These are phyloP conservation scores for Linum lewisii DNA, from an alignment of 345 rosid genomes.

Conservation along the genomic window DNA sequence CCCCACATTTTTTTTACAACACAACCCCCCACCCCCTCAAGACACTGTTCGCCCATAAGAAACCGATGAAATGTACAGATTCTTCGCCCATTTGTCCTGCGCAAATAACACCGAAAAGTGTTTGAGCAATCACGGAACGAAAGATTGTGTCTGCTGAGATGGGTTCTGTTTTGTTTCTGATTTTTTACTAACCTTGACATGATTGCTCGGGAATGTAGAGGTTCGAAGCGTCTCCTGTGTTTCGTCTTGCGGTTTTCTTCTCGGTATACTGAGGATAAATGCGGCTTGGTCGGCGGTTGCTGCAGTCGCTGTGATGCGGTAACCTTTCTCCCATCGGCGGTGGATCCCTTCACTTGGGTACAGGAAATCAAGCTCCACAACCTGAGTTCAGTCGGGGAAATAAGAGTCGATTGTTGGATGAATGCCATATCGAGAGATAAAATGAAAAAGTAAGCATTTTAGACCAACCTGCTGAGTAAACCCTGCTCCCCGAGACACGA, in stretches of 20 bases:
- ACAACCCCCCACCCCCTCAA: constrained; percentile 19
- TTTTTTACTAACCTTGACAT: constrained; percentile 61
- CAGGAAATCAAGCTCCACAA: constrained; percentile 91
- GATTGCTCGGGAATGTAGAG: constrained; percentile 74
- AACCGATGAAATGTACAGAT: constrained; percentile 76
- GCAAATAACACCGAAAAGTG: no score
- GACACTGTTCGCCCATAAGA: constrained; percentile 89
- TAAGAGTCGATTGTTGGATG: not conserved
- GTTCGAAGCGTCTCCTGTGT: constrained; percentile 96
- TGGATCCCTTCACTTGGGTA: constrained; percentile 98
- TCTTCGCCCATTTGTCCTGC: constrained; percentile 95
- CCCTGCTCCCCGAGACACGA: constrained; percentile 93
- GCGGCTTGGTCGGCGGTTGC: constrained; percentile 98
- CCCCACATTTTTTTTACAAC: not conserved
- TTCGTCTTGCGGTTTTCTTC: constrained; percentile 63
- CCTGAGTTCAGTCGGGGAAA: constrained; percentile 43
- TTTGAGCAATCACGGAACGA: no score
- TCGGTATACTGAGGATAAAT: constrained; percentile 69
- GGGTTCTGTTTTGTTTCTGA: not conserved
- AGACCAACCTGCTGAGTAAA: constrained; percentile 60
- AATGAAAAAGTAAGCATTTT: not conserved
- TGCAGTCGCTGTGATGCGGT: constrained; percentile 86
- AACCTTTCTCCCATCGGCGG: constrained; percentile 76
- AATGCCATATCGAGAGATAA: not conserved
- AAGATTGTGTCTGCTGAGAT: no score